Evolutionary conservation across 1,284 basidiomycete genomes (phyloP), one percentile per base, ranked within the genome.

Genomic region (Cystodermella granulosa): DNA sequence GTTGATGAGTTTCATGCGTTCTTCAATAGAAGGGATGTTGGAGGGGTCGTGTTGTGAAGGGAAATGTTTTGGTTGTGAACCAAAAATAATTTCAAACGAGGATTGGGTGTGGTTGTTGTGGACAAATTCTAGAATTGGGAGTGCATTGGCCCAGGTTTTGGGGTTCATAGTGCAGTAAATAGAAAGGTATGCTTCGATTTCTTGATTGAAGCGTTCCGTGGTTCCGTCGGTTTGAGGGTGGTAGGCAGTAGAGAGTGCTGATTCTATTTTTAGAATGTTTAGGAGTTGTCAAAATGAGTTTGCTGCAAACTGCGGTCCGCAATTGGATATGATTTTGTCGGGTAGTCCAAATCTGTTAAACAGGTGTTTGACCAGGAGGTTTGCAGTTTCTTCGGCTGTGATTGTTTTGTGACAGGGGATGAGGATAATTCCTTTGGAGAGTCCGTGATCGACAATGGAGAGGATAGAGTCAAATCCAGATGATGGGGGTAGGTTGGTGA

Each of bases 381-480:
- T 8, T 37, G 18, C 35, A 11, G 35, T 37, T 1, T 57, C 60
- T 34, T 47, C 18, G 0, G 65, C 51, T 1, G 59, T 60, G 2
- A 66, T 58, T 3, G 49, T 56, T 4, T 60, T 61, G 1, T 35
- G 49, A 18, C 58, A 58, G 8, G 64, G 62, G 36, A 63, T 54
- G 35, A 68, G 51, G 39, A 58, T 43, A 17, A 47, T 50, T 49
- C 51, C 46, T 54, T 69, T 73, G 0, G 59, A 65, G 7, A 72
- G 59, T 0, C 51, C 39, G 46, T 75, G 67, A 17, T 37, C 18
- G 0, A 72, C 61, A 0, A 74, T 45, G 1, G 68, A 64, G 1
- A 73, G 43, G 24, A 77, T 66, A 0, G 55, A 42, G 44, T 76
- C 54, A 24, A 53, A 65, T 0, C 67, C 71, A 13, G 62, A 18